Evolutionary conservation across 495 filamentous ascomycete species (phyloP).

Genomic region (Penicillium malachiteum): DNA sequence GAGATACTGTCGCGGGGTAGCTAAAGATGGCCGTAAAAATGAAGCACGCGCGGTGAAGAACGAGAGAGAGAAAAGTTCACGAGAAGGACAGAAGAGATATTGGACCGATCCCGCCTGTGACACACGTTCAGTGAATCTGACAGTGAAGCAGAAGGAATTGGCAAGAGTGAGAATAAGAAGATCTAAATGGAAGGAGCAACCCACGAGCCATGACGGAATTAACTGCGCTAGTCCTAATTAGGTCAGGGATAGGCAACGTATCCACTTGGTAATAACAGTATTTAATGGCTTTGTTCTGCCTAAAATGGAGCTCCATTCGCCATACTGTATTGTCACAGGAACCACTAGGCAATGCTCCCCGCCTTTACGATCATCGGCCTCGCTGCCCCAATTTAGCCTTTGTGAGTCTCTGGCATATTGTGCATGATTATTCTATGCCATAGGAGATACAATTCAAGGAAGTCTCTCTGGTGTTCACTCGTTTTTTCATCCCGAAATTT

Average conservation of each 20-base stretch:
- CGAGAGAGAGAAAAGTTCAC: neutral
- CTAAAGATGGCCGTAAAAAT: neutral
- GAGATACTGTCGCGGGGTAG: neutral
- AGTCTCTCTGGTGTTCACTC: too few relatives aligned
- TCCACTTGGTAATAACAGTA: too few relatives aligned
- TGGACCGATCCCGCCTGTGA: too few relatives aligned
- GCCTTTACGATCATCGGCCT: conserved; percentile 30
- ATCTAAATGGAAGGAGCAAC: too few relatives aligned
- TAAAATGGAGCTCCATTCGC: neutral
- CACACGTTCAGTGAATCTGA: too few relatives aligned
- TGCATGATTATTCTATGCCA: neutral
- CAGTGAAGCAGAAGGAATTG: too few relatives aligned
- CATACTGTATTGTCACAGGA: conserved; percentile 37
- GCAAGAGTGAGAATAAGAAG: too few relatives aligned
- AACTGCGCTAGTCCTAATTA: conserved; percentile 7
- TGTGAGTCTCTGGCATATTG: neutral
- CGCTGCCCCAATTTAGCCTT: conserved; percentile 17
- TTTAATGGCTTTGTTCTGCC: conserved; percentile 2
- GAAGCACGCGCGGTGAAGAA: neutral
- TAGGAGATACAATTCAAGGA: neutral
- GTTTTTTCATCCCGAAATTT: neutral
- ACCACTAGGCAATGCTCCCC: conserved; percentile 29
- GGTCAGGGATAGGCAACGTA: neutral
- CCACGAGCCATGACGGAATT: conserved; percentile 15
- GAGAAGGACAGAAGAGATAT: neutral